Evolutionary conservation across 1,284 basidiomycete species (phyloP), one percentile per base, ranked within the genome.

Genomic region (Limonomyces culmigenus): DNA sequence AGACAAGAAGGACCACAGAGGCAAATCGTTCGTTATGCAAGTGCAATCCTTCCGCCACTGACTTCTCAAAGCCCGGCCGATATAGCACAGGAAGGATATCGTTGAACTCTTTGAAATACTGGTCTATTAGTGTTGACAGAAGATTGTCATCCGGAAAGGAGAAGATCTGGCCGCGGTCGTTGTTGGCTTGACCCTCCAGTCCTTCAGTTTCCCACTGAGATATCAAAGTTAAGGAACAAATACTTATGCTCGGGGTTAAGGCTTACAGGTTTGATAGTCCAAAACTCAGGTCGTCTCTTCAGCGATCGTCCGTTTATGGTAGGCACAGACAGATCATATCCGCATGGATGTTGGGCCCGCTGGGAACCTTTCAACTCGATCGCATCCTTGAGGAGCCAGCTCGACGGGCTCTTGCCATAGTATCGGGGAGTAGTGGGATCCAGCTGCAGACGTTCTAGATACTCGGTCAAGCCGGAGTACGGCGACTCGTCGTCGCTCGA

Each of bases 391-490:
- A 85, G 56, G 8, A 85, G 62, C 54, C 69, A 69, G 1, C 71
- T 63, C 3, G 70, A 70, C 36, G 77, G 81, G 1, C 74, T 75
- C 47, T 80, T 76, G 1, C 80, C 80, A 42, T 77, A 75, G 51
- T 78, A 84, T 6, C 74, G 60, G 23, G 59, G 54, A 2, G 60
- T 51, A 2, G 41, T 43, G 0, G 56, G 51, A 18, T 56, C 40
- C 8, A 67, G 38, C 2, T 48, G 42, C 17, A 66, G 41, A 4
- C 44, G 42, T 30, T 53, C 54, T 13, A 69, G 38, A 14, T 59
- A 50, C 17, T 62, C 4, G 4, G 31, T 11, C 13, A 43, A n/a
- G 47, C 34, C 32, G 41, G 16, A 39, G 27, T 48, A 39, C 38
- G 46, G 44, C 17, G 50, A 42, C 42, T 56, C 55, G 45, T 58